Evolutionary conservation across 2,329 filamentous ascomycete species (phyloP).

Genomic region (Cryoendolithus antarcticus): DNA sequence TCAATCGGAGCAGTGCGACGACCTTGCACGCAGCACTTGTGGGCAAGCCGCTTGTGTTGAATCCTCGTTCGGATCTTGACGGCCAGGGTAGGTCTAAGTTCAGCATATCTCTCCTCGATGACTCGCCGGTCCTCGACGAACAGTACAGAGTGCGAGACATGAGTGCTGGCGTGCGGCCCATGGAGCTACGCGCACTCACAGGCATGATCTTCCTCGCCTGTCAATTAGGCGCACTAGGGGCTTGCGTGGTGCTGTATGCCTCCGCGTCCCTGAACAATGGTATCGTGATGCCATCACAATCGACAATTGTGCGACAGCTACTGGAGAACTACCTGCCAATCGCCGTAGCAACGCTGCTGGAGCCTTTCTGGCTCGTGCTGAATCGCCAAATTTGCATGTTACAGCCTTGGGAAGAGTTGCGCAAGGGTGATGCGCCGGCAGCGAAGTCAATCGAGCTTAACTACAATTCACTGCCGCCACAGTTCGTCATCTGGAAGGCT

Average conservation of each 20-base stretch:
- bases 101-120: too few relatives aligned
- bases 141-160: too few relatives aligned
- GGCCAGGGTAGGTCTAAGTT: too few relatives aligned
- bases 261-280: conserved; percentile 10
- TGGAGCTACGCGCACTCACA: neutral
- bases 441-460: conserved; percentile 28
- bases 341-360: conserved; percentile 41
- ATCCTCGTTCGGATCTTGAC: too few relatives aligned
- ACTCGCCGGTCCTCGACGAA: too few relatives aligned
- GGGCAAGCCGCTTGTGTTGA: too few relatives aligned
- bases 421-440: conserved; percentile 25
- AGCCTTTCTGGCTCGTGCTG: conserved; percentile 45
- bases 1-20: too few relatives aligned
- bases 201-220: neutral
- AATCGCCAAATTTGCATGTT: conserved; percentile 43
- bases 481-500: conserved; percentile 37
- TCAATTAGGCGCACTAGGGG: neutral
- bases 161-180: too few relatives aligned
- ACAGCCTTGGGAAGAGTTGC: conserved; percentile 42
- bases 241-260: neutral
- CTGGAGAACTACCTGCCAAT: conserved; percentile 43
- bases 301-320: conserved; percentile 28
- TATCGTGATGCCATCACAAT: conserved; percentile 24
- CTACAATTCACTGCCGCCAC: conserved; percentile 46
- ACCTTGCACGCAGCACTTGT: too few relatives aligned